These are phyloP conservation scores for Trichosporon sp. DNA, from an alignment of 1,284 basidiomycete species.

Conservation along the genomic window DNA sequence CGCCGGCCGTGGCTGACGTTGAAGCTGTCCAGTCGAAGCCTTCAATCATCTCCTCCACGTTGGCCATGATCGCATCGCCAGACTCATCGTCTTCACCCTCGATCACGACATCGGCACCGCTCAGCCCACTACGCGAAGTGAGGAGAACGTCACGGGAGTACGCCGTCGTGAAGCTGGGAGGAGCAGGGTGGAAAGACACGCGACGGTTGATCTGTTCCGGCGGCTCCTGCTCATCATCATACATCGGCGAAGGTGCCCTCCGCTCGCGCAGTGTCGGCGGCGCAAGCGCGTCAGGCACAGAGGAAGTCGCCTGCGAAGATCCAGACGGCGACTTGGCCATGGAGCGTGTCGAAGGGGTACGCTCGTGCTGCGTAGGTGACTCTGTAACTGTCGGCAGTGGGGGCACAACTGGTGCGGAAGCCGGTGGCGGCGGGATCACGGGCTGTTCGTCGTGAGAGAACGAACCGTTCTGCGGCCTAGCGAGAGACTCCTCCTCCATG, in stretches of 20 bases:
- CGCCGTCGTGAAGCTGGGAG: constrained; percentile 51
- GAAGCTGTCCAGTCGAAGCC: constrained; percentile 88
- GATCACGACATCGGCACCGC: constrained; percentile 47
- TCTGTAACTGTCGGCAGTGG: constrained; percentile 12
- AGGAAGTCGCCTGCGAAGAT: neutral
- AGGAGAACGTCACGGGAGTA: constrained; percentile 68
- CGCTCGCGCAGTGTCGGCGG: constrained; percentile 5
- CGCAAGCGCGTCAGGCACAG: neutral
- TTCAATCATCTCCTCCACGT: constrained; percentile 97
- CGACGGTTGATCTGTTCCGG: constrained; percentile 36
- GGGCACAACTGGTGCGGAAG: neutral
- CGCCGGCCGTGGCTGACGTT: constrained; percentile 27
- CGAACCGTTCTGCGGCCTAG: neutral
- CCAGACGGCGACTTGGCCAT: constrained; percentile 12
- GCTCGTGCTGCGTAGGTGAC: constrained; percentile 18
- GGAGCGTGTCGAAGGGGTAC: neutral
- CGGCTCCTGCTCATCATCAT: constrained; percentile 19
- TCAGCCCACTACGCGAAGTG: constrained; percentile 52
- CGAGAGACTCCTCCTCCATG: constrained; percentile 24
- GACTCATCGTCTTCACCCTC: constrained; percentile 63
- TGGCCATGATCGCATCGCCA: constrained; percentile 78
- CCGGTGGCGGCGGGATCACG: constrained; percentile 14
- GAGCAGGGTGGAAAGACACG: constrained; percentile 52
- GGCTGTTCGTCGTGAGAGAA: neutral
- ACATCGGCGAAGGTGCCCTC: neutral